Evolutionary conservation across 2,329 filamentous ascomycete genomes (phyloP).

Genomic region (Calonectria honghensis): DNA sequence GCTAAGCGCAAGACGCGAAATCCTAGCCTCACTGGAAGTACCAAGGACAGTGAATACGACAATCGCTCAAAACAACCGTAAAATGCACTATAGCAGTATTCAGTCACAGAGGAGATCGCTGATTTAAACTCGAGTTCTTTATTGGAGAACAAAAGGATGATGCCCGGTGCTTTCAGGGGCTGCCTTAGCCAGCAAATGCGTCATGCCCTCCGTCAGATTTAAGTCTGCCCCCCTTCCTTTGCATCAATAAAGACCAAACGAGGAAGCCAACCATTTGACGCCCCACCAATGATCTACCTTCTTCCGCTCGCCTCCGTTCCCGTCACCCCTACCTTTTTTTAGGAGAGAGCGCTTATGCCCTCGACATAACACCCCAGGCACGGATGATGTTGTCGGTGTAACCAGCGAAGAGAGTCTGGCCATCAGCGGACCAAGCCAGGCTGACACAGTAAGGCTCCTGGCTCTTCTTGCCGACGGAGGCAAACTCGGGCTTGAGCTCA

Average conservation of each 20-base stretch:
- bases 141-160: conserved; percentile 64
- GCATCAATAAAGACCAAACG: conserved; percentile 67
- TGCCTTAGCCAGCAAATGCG: conserved; percentile 62
- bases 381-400: conserved; percentile 99
- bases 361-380: conserved; percentile 97
- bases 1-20: neutral
- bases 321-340: conserved; percentile 54
- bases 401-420: conserved; percentile 99
- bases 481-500: conserved; percentile 99
- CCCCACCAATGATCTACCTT: conserved; percentile 67
- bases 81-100: neutral
- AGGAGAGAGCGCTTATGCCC: conserved; percentile 76
- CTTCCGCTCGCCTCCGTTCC: conserved; percentile 54
- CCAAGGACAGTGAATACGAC: neutral
- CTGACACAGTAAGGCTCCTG: conserved; percentile 98
- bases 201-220: conserved; percentile 62
- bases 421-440: conserved; percentile 98
- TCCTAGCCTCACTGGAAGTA: neutral
- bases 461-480: conserved; percentile 99
- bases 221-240: conserved; percentile 60
- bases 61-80: neutral
- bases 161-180: conserved; percentile 63
- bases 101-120: conserved; percentile 31
- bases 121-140: conserved; percentile 60
- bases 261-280: conserved; percentile 68